phyloP scores from a whole-genome alignment of 306 rosid genomes.

The Prunus armeniaca region DNA sequence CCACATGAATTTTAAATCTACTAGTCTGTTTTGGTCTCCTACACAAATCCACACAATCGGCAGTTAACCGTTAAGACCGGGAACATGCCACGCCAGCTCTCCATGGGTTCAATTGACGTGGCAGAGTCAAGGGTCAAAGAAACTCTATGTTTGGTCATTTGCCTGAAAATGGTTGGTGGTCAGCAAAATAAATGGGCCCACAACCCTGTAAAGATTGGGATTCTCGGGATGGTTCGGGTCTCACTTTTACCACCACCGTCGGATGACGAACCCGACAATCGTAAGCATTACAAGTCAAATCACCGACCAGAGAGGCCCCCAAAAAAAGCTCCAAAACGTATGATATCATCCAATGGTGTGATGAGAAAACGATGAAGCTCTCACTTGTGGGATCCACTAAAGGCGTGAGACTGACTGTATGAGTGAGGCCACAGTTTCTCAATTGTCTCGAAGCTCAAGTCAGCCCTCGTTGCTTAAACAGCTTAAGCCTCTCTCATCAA shows the following conservation, averaged over 20 bases:
- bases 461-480: constrained; percentile 2
- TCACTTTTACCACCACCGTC: not conserved
- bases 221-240: not conserved
- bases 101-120: not conserved
- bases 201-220: not conserved
- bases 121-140: constrained; percentile 12
- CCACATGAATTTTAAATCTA: not conserved
- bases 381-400: not conserved
- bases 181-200: constrained; percentile 11
- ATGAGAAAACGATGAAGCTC: not conserved
- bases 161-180: not conserved
- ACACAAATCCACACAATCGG: not conserved
- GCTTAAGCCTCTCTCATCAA: constrained; percentile 10
- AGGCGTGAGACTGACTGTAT: not conserved
- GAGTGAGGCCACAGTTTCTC: not conserved
- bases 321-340: constrained; percentile 28
- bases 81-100: not conserved
- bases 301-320: constrained; percentile 30
- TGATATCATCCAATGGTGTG: not conserved
- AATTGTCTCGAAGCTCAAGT: constrained; percentile 16
- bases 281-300: constrained; percentile 10
- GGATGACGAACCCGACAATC: constrained; percentile 6
- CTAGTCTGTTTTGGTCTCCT: not conserved
- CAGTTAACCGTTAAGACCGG: not conserved
- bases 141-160: not conserved